Evolutionary conservation across 768 basidiomycete genomes (phyloP), one percentile per base, ranked within the genome.

Genomic region (Lactarius evosmus): DNA sequence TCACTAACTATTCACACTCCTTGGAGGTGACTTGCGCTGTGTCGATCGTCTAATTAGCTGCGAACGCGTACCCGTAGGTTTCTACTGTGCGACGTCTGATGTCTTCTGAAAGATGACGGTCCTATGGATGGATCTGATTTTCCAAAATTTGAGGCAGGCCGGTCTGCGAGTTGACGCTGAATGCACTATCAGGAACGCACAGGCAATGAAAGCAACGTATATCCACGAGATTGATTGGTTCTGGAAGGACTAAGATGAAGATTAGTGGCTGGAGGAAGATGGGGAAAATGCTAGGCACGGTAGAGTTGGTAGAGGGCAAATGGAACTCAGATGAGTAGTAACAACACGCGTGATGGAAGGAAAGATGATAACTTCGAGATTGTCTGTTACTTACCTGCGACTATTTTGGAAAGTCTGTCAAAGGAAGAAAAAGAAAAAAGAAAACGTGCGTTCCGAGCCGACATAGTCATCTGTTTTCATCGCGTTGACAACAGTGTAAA

Each of bases 61-160:
- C 93, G 30, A 85, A 73, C 0, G 91, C 89, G 75, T 96, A 93
- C 73, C 97, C 94, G 36, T 80, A 80, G 0, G 95, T 94, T 1
- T 95, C 95, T 8, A 96, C 91, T 0, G 91, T 97, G 53, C 95
- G 81, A 75, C 87, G 98, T 1, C 95, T 95, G 51, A 95, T 93
- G 6, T 83, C 86, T 71, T 95, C 93, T 0, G 93, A 91, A 7
- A 93, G 82, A 63, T 87, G 74, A 66, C 82, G 84, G 5, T 85
- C 82, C 53, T 85, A 77, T 7, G 77, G 79, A 2, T 91, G 81
- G 60, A 93, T 88, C 16, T 81, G 82, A 0, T 81, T 71, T 73
- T 92, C 90, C 0, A 89, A 90, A 27, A 91, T 82, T 70, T 89
- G 87, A 4, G 89, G 87, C 3, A 84, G 74, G 38, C 78, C 75